Percentiles rank a stretch among this genome's conserved stretches.
phyloP scores from a whole-genome alignment of 768 basidiomycete genomes.

The Lentinus tigrinus region DNA sequence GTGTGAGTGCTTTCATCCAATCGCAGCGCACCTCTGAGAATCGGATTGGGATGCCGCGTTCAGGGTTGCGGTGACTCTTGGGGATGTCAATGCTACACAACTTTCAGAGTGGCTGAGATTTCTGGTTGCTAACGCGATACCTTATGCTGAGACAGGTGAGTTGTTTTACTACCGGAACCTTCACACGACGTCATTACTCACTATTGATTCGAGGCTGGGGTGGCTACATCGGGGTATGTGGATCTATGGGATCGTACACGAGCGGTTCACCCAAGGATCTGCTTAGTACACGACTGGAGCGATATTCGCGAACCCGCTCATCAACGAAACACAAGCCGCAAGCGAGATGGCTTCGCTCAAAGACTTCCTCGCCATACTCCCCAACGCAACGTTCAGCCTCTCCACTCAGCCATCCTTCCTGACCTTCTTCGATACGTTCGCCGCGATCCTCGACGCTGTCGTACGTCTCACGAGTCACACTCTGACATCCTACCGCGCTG shows the following conservation, averaged over 20 bases:
- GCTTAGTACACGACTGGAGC: neutral
- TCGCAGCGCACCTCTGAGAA: neutral
- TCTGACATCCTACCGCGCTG: neutral
- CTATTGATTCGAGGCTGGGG: slow-evolving; percentile 1
- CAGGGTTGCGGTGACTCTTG: neutral
- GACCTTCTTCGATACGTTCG: neutral
- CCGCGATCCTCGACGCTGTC: neutral
- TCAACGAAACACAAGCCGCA: neutral
- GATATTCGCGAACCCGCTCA: neutral
- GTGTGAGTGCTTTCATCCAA: neutral
- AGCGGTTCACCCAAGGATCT: neutral
- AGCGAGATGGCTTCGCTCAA: neutral
- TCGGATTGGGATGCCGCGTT: too few species aligned
- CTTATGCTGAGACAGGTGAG: neutral
- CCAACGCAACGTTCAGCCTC: neutral
- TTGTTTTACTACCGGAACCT: too few species aligned
- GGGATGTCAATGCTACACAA: neutral
- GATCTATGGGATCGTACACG: too few species aligned
- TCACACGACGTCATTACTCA: too few species aligned
- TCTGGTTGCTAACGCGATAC: neutral
- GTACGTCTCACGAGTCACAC: neutral
- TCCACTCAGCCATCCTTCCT: neutral
- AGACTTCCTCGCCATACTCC: neutral
- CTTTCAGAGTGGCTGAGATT: neutral
- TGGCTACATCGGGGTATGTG: neutral